Percentiles rank a stretch among this genome's conserved stretches.
Evolutionary conservation across 2,329 filamentous ascomycete species (phyloP).

Genomic region (Exophiala viscosa): DNA sequence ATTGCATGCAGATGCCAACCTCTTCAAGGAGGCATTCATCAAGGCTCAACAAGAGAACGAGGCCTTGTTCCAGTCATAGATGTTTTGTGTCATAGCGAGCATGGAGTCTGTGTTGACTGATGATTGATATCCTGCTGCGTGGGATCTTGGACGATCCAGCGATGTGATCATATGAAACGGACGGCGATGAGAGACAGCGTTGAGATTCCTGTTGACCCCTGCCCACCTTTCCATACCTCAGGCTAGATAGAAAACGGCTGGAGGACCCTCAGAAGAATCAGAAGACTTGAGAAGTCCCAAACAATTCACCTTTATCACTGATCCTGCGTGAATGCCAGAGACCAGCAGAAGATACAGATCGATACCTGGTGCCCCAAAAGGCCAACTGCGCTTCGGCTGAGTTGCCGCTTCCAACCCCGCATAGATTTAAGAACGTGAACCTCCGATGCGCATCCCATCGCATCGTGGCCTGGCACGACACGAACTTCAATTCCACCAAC

Average conservation of each 20-base stretch:
- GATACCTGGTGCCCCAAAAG: too few relatives aligned
- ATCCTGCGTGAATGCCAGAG: background rate
- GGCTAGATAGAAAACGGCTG: background rate
- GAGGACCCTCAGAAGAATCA: constrained; percentile 1
- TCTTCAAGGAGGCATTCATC: constrained; percentile 96
- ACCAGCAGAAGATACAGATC: background rate
- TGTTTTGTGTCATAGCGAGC: constrained; percentile 4
- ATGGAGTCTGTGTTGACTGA: constrained; percentile 4
- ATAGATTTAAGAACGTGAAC: background rate
- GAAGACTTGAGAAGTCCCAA: too few relatives aligned
- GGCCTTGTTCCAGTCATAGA: constrained; percentile 61
- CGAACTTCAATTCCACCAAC: background rate
- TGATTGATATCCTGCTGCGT: constrained; percentile 12
- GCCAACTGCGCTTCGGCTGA: constrained; percentile 9
- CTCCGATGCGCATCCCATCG: background rate
- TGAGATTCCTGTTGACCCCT: background rate
- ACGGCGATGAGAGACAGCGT: background rate
- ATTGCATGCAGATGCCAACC: constrained; percentile 72
- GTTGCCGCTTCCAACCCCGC: constrained; percentile 10
- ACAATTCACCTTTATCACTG: background rate
- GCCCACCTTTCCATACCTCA: background rate
- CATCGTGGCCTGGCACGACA: background rate
- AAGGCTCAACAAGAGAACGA: constrained; percentile 97
- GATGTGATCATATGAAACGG: background rate
- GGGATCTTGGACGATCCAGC: constrained; percentile 2